A percentile compares a stretch with the other conserved stretches of the same genome.
Evolutionary conservation across 331 rosid species (phyloP).

Genomic region (Malus hybrid): DNA sequence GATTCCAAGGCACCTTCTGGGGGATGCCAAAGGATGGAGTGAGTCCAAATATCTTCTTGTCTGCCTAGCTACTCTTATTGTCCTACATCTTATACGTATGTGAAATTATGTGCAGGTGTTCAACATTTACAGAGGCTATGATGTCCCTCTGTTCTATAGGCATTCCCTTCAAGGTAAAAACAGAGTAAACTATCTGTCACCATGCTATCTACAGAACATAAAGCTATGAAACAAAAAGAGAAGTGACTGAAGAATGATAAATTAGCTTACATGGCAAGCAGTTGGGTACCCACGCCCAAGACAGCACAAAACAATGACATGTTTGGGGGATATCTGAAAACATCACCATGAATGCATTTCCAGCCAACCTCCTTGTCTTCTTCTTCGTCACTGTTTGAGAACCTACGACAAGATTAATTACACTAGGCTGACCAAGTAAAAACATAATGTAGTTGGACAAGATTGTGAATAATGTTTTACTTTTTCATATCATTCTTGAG

Average conservation of each 20-base stretch:
- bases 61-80: background rate
- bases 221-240: conserved; percentile 7
- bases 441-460: background rate
- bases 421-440: conserved; percentile 12
- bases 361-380: conserved; percentile 88
- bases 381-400: conserved; percentile 47
- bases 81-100: background rate
- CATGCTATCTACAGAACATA: background rate
- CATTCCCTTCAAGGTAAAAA: background rate
- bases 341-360: conserved; percentile 76
- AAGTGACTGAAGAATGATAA: conserved; percentile 6
- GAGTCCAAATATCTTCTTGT: background rate
- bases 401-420: conserved; percentile 34
- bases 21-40: background rate
- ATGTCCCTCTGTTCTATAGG: background rate
- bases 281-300: conserved; percentile 78
- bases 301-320: conserved; percentile 66
- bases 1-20: background rate
- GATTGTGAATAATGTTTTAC: conserved; percentile 33
- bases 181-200: too few relatives aligned
- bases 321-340: conserved; percentile 61
- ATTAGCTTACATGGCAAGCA: conserved; percentile 67
- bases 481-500: conserved; percentile 71
- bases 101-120: background rate
- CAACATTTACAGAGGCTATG: background rate